Evolutionary conservation across 352 stramenopile species (phyloP), one percentile per base, ranked within the genome.

Genomic region (Thraustochytrium striatum): DNA sequence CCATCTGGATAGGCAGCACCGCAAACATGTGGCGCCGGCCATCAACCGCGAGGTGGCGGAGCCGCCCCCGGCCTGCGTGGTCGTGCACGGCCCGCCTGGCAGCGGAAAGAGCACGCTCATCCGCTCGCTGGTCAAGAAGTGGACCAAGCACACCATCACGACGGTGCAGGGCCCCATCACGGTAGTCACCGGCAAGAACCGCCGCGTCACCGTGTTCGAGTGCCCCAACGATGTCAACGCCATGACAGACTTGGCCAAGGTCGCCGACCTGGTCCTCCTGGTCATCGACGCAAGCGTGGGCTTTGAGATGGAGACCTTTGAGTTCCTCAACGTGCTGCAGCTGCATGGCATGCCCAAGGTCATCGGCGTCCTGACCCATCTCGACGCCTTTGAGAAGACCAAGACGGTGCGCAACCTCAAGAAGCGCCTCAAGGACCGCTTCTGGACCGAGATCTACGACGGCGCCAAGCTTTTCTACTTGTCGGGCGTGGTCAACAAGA

Each of bases 291-390:
- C 95, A n/a, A 98, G 95, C 82, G 99, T 99, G 82, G 97, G 97
- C 8, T 99, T 99, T 84, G 97, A 99, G 84, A 99, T 99, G 97
- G 96, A 99, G 86, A 99, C 96, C 16, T 99, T 99, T 75, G 97
- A 99, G 88, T 99, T 99, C 83, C 89, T 99, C 8, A 99, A 99
- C 85, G 97, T 99, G 75, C 89, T 99, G 9, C 97, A 99, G 86
- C 62, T 89, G 39, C 86, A 90, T 61, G 91, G 91, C 30, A 95
- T 97, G 83, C 92, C 92, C 21, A 95, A 95, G 82, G 92, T 98
- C 35, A 98, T 99, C 91, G 96, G 96, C 58, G 95, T 99, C 53
- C 91, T 99, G 62, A 99, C 97, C 28, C 94, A 99, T 85, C 85
- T 99, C 57, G 97, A 99, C 88, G 86, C 85, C 5, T 99, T 99